Base-by-base conservation (phyloP, 1,284 basidiomycete species). In the Agaricales sp. region DNA sequence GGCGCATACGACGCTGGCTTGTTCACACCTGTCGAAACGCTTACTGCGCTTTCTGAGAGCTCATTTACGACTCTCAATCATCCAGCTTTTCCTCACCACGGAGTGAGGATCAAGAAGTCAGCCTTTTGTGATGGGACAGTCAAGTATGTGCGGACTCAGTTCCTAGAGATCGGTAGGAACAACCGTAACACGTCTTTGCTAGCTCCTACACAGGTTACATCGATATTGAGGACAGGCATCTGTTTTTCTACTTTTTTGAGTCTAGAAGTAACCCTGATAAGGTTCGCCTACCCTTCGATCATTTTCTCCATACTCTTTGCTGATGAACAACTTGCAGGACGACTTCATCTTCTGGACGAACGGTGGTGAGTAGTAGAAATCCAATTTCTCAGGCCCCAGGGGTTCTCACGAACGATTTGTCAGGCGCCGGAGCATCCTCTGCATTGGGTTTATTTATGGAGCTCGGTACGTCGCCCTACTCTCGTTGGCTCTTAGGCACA, bases 201-300 rank as follows among this genome's bases (percentile, higher is more conserved):
- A 68, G 69, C 37, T 58, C 66, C 19, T 70, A 69, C 54, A 70
- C 71, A 1, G 77, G 78, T 16, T 82, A 83, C 59, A 82, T 86
- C 48, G 84, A 87, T 50, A 74, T 78, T 43, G 73, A 79, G 53
- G 80, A 83, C 3, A 74, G 81, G 43, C 82, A 85, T 54, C 62
- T 91, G 24, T 92, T 90, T 68, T 92, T 89, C 70, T 88, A 87
- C 70, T 92, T 91, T 62, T 92, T 92, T 64, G 87, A 92, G 63
- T 85, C 80, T 49, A 69, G 88, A 50, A 74, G 66, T 51, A 69
- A 85, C 53, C 86, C 86, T 1, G 68, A 41, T 8, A 41, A 41
- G 6, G 39, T 41, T 8, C 19, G 39, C 18, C 4, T 18, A 16
- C 19, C 6, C 18, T 41, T n/a, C 39, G 39, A 20, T 41, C 8